Base-by-base conservation (phyloP, 2,329 filamentous ascomycete genomes). In the Rosellinia necatrix region DNA sequence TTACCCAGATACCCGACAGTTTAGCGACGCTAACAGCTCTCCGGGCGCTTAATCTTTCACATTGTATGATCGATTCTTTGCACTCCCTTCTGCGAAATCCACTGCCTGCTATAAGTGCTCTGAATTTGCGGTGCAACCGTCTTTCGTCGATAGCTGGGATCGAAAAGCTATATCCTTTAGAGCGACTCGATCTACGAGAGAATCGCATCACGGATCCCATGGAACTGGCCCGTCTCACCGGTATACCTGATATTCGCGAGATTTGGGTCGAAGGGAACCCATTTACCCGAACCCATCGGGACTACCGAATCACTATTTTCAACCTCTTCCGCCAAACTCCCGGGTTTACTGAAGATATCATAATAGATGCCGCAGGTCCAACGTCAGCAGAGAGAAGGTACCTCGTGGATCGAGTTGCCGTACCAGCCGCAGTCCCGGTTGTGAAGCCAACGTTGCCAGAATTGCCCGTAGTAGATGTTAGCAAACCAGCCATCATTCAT, bases 1-100 rank as follows among this genome's bases (percentile, higher is more conserved):
- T 99, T 72, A 87, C 86, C n/a, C 90, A 97, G 71, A 89, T 97
- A 50, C 94, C 94, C 1, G 94, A 97, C 71, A 94, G 90, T 66
- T 77, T 99, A 54, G 89, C 92, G 10, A 90, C 85, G 8, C 78
- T 99, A 55, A 92, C 91, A 17, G 88, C 91, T 24, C 82, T 99
- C n/a, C 87, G 92, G 62, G 92, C 94, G 21, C 78, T 99, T 50
- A 97, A 99, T 68, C 80, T 99, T 22, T 96, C 93, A 3, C 90
- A 96, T 68, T 97, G 93, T 80, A 97, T 97, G 92, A 97, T 99
- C 61, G 90, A 93, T 65, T 94, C 92, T 13, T 80, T 99, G 53
- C 90, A 96, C 67, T 96, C 93, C 2, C 79, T 99, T 37, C 87
- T 87, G 2, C 86, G 89, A 61, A 94, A 89, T 67, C 91, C 94